Evolutionary conservation across 2,329 filamentous ascomycete species (phyloP).

Genomic region (Aureobasidium lini): DNA sequence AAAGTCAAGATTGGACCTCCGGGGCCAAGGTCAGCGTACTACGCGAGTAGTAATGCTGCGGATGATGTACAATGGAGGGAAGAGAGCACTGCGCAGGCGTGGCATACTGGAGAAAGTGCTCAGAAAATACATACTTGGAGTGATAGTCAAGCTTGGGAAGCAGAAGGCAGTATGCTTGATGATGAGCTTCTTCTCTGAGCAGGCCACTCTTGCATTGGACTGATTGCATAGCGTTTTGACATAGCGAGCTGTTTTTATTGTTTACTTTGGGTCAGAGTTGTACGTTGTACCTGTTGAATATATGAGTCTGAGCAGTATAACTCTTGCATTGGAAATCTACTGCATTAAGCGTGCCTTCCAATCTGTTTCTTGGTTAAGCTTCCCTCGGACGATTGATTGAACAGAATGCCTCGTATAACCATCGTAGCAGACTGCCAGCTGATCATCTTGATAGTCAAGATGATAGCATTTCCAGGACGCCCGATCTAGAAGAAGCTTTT

Average conservation of each 20-base stretch:
- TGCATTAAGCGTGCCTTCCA: too few relatives aligned
- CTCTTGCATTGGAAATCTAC: too few relatives aligned
- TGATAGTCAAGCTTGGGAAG: neutral
- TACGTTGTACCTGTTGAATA: neutral
- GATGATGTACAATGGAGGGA: neutral
- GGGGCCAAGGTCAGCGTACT: neutral
- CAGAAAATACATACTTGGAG: neutral
- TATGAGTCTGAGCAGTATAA: too few relatives aligned
- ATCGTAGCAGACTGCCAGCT: too few relatives aligned
- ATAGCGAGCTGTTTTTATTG: neutral
- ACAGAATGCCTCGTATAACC: too few relatives aligned
- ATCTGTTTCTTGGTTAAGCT: too few relatives aligned
- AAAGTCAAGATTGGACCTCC: slow-evolving; percentile 7
- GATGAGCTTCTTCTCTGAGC: slow-evolving; percentile 9
- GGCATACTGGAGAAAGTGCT: neutral
- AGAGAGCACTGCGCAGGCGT: neutral
- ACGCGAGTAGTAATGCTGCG: neutral
- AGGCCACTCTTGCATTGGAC: neutral
- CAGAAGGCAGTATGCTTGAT: slow-evolving; percentile 12
- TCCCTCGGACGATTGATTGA: too few relatives aligned
- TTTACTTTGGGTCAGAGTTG: neutral
- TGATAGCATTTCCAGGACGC: neutral
- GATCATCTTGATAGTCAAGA: neutral
- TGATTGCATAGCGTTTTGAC: neutral
- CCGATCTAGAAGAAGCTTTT: too few relatives aligned